Evolutionary conservation across 2,329 filamentous ascomycete species (phyloP).

Genomic region (Hypoxylon sp.): DNA sequence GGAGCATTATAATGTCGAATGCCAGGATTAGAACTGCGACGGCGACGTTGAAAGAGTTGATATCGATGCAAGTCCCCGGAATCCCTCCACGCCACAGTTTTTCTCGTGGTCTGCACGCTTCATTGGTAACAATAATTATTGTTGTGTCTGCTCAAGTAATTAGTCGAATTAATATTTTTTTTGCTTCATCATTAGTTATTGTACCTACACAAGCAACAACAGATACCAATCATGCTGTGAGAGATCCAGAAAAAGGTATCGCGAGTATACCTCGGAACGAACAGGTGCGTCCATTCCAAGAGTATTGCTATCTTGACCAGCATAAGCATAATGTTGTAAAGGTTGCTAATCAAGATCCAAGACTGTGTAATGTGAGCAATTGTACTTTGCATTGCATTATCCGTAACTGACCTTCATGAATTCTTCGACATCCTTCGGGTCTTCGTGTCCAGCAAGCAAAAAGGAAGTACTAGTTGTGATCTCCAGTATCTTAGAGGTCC

Average conservation of each 20-base stretch:
- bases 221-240: constrained; percentile 18
- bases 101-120: constrained; percentile 27
- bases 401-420: constrained; percentile 19
- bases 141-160: no score
- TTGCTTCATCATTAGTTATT: no score
- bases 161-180: no score
- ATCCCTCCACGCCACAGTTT: constrained; percentile 30
- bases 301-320: constrained; percentile 35
- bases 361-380: not conserved
- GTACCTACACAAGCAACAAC: constrained; percentile 16
- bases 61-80: constrained; percentile 27
- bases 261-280: constrained; percentile 22
- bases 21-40: constrained; percentile 40
- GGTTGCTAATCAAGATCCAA: constrained; percentile 7
- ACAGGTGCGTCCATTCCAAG: constrained; percentile 33
- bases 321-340: constrained; percentile 5
- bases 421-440: constrained; percentile 26
- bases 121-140: constrained; percentile 11
- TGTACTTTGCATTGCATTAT: constrained; percentile 1
- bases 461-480: constrained; percentile 4
- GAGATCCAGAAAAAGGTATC: constrained; percentile 31
- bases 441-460: constrained; percentile 40
- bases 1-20: constrained; percentile 55
- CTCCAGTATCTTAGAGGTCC: not conserved
- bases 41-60: constrained; percentile 12